These are phyloP conservation scores for Fallopia convolvulus DNA, from an alignment of 148 eudicot genomes.

Conservation along the genomic window DNA sequence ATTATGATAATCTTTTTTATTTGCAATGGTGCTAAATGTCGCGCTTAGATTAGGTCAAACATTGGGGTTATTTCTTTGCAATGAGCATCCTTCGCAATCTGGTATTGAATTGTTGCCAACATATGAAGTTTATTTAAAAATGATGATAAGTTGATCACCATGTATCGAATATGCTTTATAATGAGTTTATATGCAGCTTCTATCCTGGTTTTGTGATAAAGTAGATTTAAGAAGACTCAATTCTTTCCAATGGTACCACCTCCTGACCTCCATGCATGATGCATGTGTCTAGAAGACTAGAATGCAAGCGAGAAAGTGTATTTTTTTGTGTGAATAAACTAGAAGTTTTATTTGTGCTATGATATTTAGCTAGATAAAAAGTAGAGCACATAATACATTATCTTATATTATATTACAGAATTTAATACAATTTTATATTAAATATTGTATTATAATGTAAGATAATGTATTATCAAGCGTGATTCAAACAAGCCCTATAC, in stretches of 20 bases:
- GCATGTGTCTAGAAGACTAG: not conserved
- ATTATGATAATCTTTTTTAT: not conserved
- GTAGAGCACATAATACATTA: too few species aligned
- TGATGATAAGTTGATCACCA: not conserved
- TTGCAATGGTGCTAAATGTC: not conserved
- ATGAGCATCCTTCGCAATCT: not conserved
- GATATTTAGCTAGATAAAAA: too few species aligned
- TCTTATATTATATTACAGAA: too few species aligned
- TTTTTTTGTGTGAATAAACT: too few species aligned
- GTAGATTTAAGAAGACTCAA: not conserved
- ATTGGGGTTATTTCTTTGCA: not conserved
- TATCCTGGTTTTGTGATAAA: not conserved
- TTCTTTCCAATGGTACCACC: not conserved
- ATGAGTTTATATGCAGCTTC: not conserved
- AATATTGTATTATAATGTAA: too few species aligned
- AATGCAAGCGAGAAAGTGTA: not conserved
- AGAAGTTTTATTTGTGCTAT: too few species aligned
- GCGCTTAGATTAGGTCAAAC: not conserved
- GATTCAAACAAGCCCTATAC: too few species aligned
- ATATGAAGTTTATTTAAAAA: not conserved
- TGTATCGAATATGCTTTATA: not conserved
- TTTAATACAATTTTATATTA: too few species aligned
- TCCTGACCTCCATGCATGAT: too few species aligned
- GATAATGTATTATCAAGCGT: too few species aligned
- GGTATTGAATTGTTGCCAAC: not conserved